These are phyloP conservation scores for Chlorella sp. DNA, from an alignment of 139 green algal species.

Conservation along the genomic window DNA sequence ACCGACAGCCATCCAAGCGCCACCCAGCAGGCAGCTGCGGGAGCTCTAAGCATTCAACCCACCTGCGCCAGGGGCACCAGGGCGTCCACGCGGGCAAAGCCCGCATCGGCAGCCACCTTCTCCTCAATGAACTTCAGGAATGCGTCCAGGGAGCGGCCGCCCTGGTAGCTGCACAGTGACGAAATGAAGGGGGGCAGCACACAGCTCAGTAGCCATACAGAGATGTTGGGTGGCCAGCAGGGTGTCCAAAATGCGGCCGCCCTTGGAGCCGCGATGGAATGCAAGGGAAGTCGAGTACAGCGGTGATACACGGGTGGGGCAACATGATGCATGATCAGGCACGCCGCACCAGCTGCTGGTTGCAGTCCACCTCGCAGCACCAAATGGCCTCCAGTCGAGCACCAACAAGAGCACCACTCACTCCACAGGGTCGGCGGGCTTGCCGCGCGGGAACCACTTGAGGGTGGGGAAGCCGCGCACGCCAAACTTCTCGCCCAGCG, in stretches of 20 bases:
- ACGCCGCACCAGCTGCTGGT: no score
- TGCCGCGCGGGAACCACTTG: constrained; percentile 58
- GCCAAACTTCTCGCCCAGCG: constrained; percentile 74
- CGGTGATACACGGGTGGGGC: no score
- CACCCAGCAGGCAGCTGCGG: no score
- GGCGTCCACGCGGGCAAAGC: constrained; percentile 67
- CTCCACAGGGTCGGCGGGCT: constrained; percentile 14
- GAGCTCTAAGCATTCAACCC: no score
- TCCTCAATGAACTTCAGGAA: constrained; percentile 83
- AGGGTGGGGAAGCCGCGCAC: constrained; percentile 89
- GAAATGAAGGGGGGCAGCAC: no score
- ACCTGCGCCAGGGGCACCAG: constrained; percentile 39
- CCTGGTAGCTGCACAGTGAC: constrained; percentile 69
- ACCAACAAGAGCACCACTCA: neutral
- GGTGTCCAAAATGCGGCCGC: neutral
- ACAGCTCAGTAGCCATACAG: neutral
- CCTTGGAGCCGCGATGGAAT: neutral
- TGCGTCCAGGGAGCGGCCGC: constrained; percentile 61
- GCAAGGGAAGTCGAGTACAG: no score
- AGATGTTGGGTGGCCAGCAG: neutral
- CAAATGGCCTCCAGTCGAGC: no score
- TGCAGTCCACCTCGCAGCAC: no score
- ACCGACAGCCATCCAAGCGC: no score
- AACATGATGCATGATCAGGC: no score
- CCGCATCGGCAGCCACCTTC: constrained; percentile 69